Evolutionary conservation across 2,329 filamentous ascomycete genomes (phyloP).

Genomic region (Magnaporthiopsis incrustans): DNA sequence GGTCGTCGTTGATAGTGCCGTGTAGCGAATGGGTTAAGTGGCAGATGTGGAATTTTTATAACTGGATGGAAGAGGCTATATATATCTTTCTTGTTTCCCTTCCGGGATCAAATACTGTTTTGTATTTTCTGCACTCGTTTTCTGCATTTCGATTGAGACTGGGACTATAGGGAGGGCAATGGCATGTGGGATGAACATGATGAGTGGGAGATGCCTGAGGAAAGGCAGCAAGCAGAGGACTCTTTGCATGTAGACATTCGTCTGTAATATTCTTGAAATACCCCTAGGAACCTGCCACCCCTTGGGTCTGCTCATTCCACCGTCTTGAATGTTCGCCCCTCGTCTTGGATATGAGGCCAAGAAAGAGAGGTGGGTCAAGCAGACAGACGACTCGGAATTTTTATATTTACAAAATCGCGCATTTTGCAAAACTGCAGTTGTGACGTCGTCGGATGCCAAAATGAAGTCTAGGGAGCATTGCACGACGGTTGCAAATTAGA

Average conservation of each 20-base stretch:
- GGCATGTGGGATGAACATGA: neutral
- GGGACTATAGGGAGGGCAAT: neutral
- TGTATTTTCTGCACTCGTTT: neutral
- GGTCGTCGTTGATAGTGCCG: neutral
- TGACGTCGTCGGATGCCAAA: neutral
- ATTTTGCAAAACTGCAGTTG: neutral
- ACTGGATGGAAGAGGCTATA: neutral
- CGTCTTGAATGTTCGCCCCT: neutral
- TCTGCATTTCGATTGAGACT: neutral
- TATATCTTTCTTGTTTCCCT: neutral
- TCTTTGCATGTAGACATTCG: neutral
- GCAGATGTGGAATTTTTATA: neutral
- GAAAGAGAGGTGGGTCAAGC: neutral
- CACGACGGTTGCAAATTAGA: neutral
- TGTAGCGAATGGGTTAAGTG: neutral
- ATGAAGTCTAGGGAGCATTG: neutral
- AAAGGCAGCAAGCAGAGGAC: neutral
- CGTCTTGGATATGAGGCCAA: neutral
- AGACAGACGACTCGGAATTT: neutral
- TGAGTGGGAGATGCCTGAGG: neutral
- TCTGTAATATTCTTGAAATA: neutral
- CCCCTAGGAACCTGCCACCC: no score
- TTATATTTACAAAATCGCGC: no score
- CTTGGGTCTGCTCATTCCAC: neutral
- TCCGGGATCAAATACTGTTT: neutral